phyloP scores from a whole-genome alignment of 2,329 filamentous ascomycete genomes.

The Truncatella angustata region DNA sequence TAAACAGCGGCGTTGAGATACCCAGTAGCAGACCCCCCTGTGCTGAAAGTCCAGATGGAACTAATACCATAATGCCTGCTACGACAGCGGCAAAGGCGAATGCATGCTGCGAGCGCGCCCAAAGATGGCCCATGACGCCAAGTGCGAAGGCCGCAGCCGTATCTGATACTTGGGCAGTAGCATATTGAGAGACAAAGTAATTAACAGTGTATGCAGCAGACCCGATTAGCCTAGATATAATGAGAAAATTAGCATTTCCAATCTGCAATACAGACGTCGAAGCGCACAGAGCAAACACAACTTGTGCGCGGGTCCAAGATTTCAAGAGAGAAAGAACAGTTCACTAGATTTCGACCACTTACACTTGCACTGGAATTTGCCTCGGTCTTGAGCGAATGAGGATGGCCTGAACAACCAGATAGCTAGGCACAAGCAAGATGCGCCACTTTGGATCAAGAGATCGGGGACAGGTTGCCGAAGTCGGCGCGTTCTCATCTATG shows the following conservation, averaged over 20 bases:
- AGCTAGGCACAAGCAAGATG: conserved; percentile 73
- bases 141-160: conserved; percentile 13
- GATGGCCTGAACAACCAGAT: conserved; percentile 59
- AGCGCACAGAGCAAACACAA: no score
- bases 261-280: no score
- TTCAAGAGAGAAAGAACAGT: no score
- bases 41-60: conserved; percentile 12
- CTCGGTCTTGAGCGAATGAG: conserved; percentile 11
- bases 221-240: no score
- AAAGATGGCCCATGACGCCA: conserved; percentile 14
- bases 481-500: conserved; percentile 38
- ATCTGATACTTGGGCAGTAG: conserved; percentile 14
- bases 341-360: no score
- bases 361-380: conserved; percentile 15
- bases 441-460: conserved; percentile 36
- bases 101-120: conserved; percentile 13
- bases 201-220: conserved; percentile 16
- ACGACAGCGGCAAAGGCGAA: conserved; percentile 15
- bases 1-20: conserved; percentile 11
- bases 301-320: no score
- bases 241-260: no score
- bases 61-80: conserved; percentile 13
- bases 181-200: conserved; percentile 16
- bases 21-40: conserved; percentile 12
- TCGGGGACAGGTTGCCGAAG: conserved; percentile 27